Percentiles rank a stretch among this genome's conserved stretches.
Evolutionary conservation across 495 filamentous ascomycete genomes (phyloP).

Genomic region (Penicillium antarcticum): DNA sequence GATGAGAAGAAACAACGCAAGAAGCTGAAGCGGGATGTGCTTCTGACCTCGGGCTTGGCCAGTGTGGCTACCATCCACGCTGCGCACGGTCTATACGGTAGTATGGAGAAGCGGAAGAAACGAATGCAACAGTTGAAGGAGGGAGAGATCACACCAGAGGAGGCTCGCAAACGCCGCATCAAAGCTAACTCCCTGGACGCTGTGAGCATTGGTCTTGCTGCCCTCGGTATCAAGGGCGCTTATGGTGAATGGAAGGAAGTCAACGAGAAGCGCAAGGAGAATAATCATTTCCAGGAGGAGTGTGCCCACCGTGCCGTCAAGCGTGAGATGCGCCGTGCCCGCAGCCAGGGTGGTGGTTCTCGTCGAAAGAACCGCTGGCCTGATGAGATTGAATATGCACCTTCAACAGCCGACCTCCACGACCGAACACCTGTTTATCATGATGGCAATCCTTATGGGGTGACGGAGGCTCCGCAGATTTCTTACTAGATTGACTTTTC

Average conservation of each 20-base stretch:
- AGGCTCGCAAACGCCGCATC: conserved; percentile 70
- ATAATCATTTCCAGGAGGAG: conserved; percentile 49
- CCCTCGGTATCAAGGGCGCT: conserved; percentile 80
- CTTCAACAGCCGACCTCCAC: not conserved
- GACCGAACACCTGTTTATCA: conserved; percentile 2
- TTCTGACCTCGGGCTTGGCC: conserved; percentile 78
- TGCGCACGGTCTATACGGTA: conserved; percentile 73
- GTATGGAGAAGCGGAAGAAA: conserved; percentile 69
- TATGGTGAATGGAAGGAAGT: conserved; percentile 71
- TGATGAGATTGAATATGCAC: conserved; percentile 23
- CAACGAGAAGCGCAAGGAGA: conserved; percentile 56
- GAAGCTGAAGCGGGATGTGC: conserved; percentile 80
- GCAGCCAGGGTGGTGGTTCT: conserved; percentile 14
- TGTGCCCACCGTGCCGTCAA: conserved; percentile 38
- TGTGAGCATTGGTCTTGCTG: conserved; percentile 77
- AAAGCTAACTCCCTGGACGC: conserved; percentile 74
- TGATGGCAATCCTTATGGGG: conserved; percentile 19
- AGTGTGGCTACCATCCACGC: conserved; percentile 88
- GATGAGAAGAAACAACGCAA: conserved; percentile 72
- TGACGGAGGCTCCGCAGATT: not conserved
- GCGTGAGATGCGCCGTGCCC: conserved; percentile 17
- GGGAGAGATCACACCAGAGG: conserved; percentile 68
- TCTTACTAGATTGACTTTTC: conserved; percentile 8
- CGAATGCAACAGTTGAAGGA: conserved; percentile 67
- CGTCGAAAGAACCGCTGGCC: conserved; percentile 17